Evolutionary conservation across 352 stramenopile genomes (phyloP).

Genomic region (Phytophthora boehmeriae): DNA sequence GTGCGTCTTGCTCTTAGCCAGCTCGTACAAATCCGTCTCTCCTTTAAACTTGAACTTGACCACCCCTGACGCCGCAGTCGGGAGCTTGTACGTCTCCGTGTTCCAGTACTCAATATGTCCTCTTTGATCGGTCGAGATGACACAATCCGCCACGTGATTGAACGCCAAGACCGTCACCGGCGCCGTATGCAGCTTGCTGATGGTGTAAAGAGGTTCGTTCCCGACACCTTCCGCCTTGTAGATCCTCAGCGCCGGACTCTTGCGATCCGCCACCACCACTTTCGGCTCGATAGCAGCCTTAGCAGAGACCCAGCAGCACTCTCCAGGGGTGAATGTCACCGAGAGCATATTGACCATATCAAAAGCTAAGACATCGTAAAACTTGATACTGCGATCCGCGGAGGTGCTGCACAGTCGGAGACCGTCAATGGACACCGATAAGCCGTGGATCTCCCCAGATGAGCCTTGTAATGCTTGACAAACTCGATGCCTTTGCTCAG

Average conservation of each 20-base stretch:
- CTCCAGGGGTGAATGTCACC: slow-evolving; percentile 67
- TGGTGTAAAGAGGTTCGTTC: slow-evolving; percentile 56
- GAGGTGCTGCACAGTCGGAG: slow-evolving; percentile 86
- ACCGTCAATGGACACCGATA: slow-evolving; percentile 88
- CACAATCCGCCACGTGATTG: slow-evolving; percentile 81
- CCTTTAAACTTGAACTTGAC: slow-evolving; percentile 94
- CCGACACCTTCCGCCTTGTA: slow-evolving; percentile 83
- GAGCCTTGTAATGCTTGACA: slow-evolving; percentile 99
- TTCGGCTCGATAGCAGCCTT: slow-evolving; percentile 65
- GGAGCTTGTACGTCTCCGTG: slow-evolving; percentile 66
- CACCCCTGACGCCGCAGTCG: slow-evolving; percentile 16
- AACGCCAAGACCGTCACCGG: slow-evolving; percentile 92
- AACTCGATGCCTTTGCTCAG: slow-evolving; percentile 96
- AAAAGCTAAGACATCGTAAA: slow-evolving; percentile 99
- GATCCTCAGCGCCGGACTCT: slow-evolving; percentile 72
- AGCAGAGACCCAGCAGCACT: slow-evolving; percentile 77
- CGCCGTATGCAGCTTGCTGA: slow-evolving; percentile 90
- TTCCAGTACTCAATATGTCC: slow-evolving; percentile 97
- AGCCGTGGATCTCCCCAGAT: slow-evolving; percentile 88
- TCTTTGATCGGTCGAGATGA: slow-evolving; percentile 92
- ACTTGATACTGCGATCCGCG: slow-evolving; percentile 95
- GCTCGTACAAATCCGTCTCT: slow-evolving; percentile 96
- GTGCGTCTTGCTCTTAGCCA: slow-evolving; percentile 93
- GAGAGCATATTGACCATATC: slow-evolving; percentile 98
- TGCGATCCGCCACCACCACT: slow-evolving; percentile 80